A percentile compares a stretch with the other conserved stretches of the same genome.
Evolutionary conservation across 805 yeast species (phyloP).

Genomic region (Candida yuanshanica): DNA sequence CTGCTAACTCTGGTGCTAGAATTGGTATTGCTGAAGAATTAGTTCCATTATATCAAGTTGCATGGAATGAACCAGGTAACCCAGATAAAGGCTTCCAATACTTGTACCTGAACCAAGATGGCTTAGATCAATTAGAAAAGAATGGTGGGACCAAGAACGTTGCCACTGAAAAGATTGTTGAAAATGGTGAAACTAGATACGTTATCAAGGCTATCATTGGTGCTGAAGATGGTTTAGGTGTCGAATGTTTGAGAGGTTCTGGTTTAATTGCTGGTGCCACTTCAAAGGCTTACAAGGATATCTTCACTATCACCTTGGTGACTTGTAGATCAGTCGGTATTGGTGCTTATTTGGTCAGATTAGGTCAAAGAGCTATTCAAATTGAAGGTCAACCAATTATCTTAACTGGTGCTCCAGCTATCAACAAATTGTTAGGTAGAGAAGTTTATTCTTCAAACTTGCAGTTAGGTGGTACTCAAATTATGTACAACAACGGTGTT

Average conservation of each 20-base stretch:
- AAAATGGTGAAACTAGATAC: constrained; percentile 76
- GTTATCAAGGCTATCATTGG: constrained; percentile 85
- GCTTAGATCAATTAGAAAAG: constrained; percentile 47
- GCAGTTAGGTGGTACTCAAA: constrained; percentile 98
- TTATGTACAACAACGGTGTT: constrained; percentile 98
- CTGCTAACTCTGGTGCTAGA: constrained; percentile 99
- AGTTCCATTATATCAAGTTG: constrained; percentile 81
- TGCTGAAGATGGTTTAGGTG: constrained; percentile 95
- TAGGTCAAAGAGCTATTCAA: constrained; percentile 98
- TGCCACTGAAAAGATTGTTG: constrained; percentile 73
- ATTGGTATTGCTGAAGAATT: constrained; percentile 97
- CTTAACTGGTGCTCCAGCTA: constrained; percentile 98
- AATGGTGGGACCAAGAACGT: constrained; percentile 58
- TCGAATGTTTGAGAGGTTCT: constrained; percentile 95
- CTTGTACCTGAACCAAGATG: constrained; percentile 73
- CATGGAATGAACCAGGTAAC: constrained; percentile 76
- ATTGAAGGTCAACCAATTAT: constrained; percentile 98
- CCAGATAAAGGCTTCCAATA: constrained; percentile 88
- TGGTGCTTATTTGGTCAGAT: constrained; percentile 96
- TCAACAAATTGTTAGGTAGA: constrained; percentile 92
- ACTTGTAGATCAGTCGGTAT: constrained; percentile 99
- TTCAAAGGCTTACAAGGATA: constrained; percentile 94
- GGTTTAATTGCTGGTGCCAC: constrained; percentile 99
- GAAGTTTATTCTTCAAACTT: constrained; percentile 95
- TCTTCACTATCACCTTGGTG: constrained; percentile 94